A percentile compares a stretch with the other conserved stretches of the same genome.
Conservation (phyloP, 768 basidiomycete genomes). For the Tulasnella sp. region DNA sequence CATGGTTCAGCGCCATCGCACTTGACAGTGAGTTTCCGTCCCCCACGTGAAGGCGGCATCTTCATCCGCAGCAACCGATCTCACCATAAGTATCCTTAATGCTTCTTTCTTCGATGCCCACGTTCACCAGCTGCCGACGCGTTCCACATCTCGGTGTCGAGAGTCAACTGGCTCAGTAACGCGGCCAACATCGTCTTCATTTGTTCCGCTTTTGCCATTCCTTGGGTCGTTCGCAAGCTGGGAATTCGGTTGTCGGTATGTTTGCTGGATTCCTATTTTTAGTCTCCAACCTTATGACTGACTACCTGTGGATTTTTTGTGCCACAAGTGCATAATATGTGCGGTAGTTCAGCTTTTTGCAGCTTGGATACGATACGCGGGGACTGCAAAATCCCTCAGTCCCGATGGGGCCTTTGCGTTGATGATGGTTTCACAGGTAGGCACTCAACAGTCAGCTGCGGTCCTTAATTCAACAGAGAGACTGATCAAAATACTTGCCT, state of each 20-base stretch:
- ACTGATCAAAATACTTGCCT: background rate
- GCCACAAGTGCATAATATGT: slow-evolving; percentile 48
- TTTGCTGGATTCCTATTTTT: slow-evolving; percentile 14
- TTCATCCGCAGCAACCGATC: background rate
- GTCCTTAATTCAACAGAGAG: background rate
- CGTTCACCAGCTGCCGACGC: background rate
- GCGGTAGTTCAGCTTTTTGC: slow-evolving; percentile 43
- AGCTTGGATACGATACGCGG: slow-evolving; percentile 71
- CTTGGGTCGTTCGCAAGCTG: slow-evolving; percentile 49
- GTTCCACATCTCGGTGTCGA: slow-evolving; percentile 52
- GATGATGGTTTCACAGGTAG: slow-evolving; percentile 61
- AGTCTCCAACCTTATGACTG: slow-evolving; percentile 21
- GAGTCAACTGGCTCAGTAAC: slow-evolving; percentile 76
- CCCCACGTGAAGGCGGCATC: background rate
- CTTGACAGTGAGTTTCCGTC: slow-evolving; percentile 38
- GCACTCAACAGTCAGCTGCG: background rate
- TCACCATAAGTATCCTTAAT: background rate
- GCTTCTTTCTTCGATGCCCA: background rate
- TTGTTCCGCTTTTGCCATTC: slow-evolving; percentile 47
- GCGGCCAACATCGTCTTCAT: slow-evolving; percentile 52
- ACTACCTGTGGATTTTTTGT: slow-evolving; percentile 27
- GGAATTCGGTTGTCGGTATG: slow-evolving; percentile 49
- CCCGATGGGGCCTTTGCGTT: slow-evolving; percentile 46
- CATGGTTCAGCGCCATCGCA: slow-evolving; percentile 81
- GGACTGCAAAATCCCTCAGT: slow-evolving; percentile 43